Evolutionary conservation across 495 filamentous ascomycete species (phyloP).

Genomic region (Hypoxylon trugodes): DNA sequence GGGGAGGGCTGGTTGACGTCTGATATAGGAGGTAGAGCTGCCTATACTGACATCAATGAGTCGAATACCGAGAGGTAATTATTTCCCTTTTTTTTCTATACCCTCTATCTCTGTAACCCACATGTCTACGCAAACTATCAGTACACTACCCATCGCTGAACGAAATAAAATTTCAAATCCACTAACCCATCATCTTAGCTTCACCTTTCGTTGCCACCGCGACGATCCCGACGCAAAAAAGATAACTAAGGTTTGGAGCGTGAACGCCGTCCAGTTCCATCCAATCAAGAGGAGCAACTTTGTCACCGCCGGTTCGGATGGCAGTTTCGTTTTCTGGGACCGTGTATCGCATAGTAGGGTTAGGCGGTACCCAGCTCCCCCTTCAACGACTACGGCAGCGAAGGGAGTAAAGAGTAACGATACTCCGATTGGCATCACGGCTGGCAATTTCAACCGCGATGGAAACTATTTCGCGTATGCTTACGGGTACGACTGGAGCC

Average conservation of each 20-base stretch:
- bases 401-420: too few species aligned
- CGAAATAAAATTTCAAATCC: too few species aligned
- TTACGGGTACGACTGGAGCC: slow-evolving; percentile 96
- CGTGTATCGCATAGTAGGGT: slow-evolving; percentile 91
- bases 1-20: slow-evolving; percentile 87
- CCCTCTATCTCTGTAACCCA: too few species aligned
- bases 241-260: slow-evolving; percentile 82
- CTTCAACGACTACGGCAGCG: too few species aligned
- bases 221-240: slow-evolving; percentile 66
- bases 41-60: slow-evolving; percentile 91
- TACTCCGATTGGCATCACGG: too few species aligned
- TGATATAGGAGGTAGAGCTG: slow-evolving; percentile 89
- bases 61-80: slow-evolving; percentile 72
- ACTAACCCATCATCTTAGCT: too few species aligned
- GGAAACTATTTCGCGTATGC: slow-evolving; percentile 93
- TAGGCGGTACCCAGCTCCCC: slow-evolving; percentile 93
- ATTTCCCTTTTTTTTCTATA: neutral
- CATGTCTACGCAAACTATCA: too few species aligned
- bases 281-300: slow-evolving; percentile 83
- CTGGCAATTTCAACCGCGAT: slow-evolving; percentile 84
- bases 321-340: slow-evolving; percentile 95
- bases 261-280: slow-evolving; percentile 95
- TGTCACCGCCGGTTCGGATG: slow-evolving; percentile 89
- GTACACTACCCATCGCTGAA: too few species aligned
- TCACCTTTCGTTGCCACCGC: slow-evolving; percentile 96